Evolutionary conservation across 2,329 filamentous ascomycete species (phyloP), one percentile per base, ranked within the genome.

Genomic region (Zymoseptoria ardabiliae): DNA sequence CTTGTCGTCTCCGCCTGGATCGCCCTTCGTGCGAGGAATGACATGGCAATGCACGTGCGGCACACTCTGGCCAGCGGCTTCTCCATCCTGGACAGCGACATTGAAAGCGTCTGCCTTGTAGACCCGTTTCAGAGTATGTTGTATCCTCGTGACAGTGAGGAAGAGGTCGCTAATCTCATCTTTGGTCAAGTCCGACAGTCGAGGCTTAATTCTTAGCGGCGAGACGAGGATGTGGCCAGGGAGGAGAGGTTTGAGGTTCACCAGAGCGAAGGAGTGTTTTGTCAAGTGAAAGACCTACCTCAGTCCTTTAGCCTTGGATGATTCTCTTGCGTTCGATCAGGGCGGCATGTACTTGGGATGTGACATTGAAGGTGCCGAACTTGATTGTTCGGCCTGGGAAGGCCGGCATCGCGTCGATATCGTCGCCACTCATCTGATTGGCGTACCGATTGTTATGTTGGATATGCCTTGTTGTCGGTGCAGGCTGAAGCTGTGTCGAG

Each of bases 211-310:
- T 35, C 81, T 81, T 20, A 84, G 82, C 0, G 94, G 91, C 65
- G 89, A 96, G 62, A 99, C 84, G 30, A 99, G 88, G 62, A 97
- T 87, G 77, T 99, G 94, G 59, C 94, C 94, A 0, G 92, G 91
- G 1, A 97, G 82, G 45, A 99, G 84, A 22, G 94, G 94, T 76
- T 96, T 97, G 72, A 97, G 85, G 77, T 99, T 99, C 59, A 97
- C 92, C 63, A 97, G 81, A 57, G 90, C 91, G 77, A 91, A 97
- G 67, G 87, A 90, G 69, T 88, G 81, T 0, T 83, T 81, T 1
- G 92, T 96, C 65, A 81, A 80, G 75, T 95, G 84, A 79, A 97
- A 97, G 78, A 97, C 90, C 89, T 97, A 68, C 63, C 53, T 50
- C 54, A 50, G 21, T 49, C 55, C 58, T 56, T 63, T 61, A 61